A percentile compares a stretch with the other conserved stretches of the same genome.
phyloP scores from a whole-genome alignment of 2,329 filamentous ascomycete species.

The Graphiopsis chlorocephala region DNA sequence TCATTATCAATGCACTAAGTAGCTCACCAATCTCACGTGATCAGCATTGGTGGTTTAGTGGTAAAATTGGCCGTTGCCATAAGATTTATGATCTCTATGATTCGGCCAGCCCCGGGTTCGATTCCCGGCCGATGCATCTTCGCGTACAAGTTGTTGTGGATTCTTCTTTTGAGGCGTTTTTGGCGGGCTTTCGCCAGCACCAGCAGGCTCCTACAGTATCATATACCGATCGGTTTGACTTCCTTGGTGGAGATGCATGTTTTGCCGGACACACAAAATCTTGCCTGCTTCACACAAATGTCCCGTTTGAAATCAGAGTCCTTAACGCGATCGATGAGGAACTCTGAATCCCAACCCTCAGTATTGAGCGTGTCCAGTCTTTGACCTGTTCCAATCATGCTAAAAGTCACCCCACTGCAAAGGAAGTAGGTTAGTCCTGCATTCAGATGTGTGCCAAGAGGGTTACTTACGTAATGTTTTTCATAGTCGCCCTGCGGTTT shows the following conservation, averaged over 20 bases:
- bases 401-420: not conserved
- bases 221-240: not conserved
- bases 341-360: not conserved
- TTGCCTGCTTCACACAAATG: not conserved
- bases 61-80: not conserved
- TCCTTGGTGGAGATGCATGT: not conserved
- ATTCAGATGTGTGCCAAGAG: not conserved
- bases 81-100: not conserved
- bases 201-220: not conserved
- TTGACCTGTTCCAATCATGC: not conserved
- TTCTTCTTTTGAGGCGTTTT: not conserved
- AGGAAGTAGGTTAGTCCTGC: not conserved
- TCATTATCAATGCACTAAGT: no score
- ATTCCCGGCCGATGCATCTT: not conserved
- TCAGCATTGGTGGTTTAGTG: not conserved
- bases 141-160: not conserved
- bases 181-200: not conserved
- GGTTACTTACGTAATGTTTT: not conserved
- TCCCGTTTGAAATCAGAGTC: not conserved
- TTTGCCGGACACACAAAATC: not conserved
- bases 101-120: not conserved
- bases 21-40: not conserved
- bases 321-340: not conserved
- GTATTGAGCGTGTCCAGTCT: not conserved
- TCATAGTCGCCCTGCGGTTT: not conserved